Base-by-base conservation (phyloP, 2,329 filamentous ascomycete species). In the Torrubiella hemipterigena region DNA sequence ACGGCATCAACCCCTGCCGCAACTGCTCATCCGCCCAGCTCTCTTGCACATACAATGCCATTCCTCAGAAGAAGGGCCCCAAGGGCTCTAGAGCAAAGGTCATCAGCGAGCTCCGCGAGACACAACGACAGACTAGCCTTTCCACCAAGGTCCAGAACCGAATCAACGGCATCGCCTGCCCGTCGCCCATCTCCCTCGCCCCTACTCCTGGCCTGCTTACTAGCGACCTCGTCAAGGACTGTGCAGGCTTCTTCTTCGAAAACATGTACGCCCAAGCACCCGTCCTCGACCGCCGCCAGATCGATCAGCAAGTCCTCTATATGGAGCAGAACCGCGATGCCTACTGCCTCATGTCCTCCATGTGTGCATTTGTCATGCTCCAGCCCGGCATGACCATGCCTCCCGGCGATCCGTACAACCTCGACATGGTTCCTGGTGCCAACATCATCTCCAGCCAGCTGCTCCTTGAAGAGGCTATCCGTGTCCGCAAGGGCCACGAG, bases 41-140 rank as follows among this genome's bases (percentile, higher is more conserved):
- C 13, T 63, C 67, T 10, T 84, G 79, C 61, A 82, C 77, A 18
- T 84, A 82, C 64, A 77, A 81, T 57, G 74, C 77, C 20, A 73
- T 82, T 21, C 77, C 77, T 2, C 78, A 81, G 56, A 83, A 82
- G 59, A 83, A 83, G 52, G 79, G 79, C 2, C 79, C 78, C 26
- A 82, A 82, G 55, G 78, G 79, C 41, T 80, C 75, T 19, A 63
- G 77, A 38, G 80, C 80, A 30, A 84, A 82, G 53, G 77, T 84
- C 36, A 80, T 84, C 52, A 81, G 76, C 47, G 77, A 83, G 47
- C 52, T 84, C 38, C 69, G 79, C 41, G 75, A 78, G 46, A 78
- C 65, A 1, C 77, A 83, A 46, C 69, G 74, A 42, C 72, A 77
- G 48, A 75, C 72, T 13, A 77, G 70, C 37, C 65, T 78, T 15